Evolutionary conservation across 176 grass and related monocot species (phyloP), one percentile per base, ranked within the genome.

Genomic region (Oryza glumipatula): DNA sequence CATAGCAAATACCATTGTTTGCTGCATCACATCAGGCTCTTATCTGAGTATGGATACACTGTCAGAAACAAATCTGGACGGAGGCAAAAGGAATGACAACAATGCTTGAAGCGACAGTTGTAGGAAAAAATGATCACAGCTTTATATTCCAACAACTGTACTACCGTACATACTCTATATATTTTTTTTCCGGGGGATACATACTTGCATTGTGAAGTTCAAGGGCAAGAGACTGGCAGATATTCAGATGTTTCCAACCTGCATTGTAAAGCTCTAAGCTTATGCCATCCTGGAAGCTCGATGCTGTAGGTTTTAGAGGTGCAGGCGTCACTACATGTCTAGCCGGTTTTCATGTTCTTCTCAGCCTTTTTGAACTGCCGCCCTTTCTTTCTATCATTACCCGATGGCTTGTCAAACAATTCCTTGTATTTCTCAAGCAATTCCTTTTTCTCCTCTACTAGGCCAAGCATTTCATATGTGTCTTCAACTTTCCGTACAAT

Each of bases 381-480:
- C 0, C 43, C 43, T 44, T 44, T 10, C 43, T 44, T 44, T 19
- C 0, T 54, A 6, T 16, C 72, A 78, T 89, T 73, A 65, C 77
- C n/a, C 2, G 76, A 94, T 64, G 80, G 70, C 26, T 86, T 83
- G 52, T 76, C 85, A 66, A 75, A 93, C 44, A 98, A 79, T 51
- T 85, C 78, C 61, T 82, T 88, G 87, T 98, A 95, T 41, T 98
- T 92, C 0, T 74, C 87, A 70, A 98, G 81, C 76, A 95, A 76
- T 44, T 64, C 77, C 12, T 91, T 88, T 58, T 98, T 98, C 56
- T 98, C 87, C 80, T 93, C 35, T 74, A 68, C 72, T 88, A 92
- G 54, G 48, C 91, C 95, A 84, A 98, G 92, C 69, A 93, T 80
- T 70, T 95, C 88, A 49, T 95, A 98, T 74, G 95, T 85, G 87